Conservation (phyloP, 345 rosid species). For the sweet orange (Citrus sinensis) region DVS_A1.0 CM039167.1:8767501-8768000, state of each 20-base stretch:
- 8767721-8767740: background rate
- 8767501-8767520: background rate
- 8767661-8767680: slow-evolving; percentile 62
- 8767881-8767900: slow-evolving; percentile 39
- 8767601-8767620: slow-evolving; percentile 90
- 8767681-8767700: slow-evolving; percentile 64
- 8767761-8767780: no score
- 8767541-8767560: slow-evolving; percentile 5
- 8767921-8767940: slow-evolving; percentile 63
- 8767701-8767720: slow-evolving; percentile 62
- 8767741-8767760: background rate
- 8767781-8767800: background rate
- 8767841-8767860: background rate
- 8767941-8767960: slow-evolving; percentile 53
- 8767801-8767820: background rate
- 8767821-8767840: background rate
- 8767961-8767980: slow-evolving; percentile 43
- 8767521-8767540: background rate
- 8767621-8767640: slow-evolving; percentile 53
- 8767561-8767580: slow-evolving; percentile 83
- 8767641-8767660: slow-evolving; percentile 83
- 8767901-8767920: slow-evolving; percentile 49
- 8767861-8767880: background rate
- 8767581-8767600: slow-evolving; percentile 59
- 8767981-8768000: slow-evolving; percentile 60